Base-by-base conservation (phyloP, 2,329 filamentous ascomycete genomes). In the Chaetothyriales sp. region DNA sequence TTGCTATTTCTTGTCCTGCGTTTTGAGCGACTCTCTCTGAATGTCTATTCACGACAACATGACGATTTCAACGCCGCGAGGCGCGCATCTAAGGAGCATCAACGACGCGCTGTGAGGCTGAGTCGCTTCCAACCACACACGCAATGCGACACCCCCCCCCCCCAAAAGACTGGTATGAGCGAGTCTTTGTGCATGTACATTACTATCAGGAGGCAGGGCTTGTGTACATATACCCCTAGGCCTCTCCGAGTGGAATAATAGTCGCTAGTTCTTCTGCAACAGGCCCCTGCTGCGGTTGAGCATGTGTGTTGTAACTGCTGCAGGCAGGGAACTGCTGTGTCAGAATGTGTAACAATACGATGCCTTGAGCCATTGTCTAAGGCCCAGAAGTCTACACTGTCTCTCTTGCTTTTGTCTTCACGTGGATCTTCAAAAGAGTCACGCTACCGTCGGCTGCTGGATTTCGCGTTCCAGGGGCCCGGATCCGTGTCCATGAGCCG, bases 1-100 rank as follows among this genome's bases (percentile, higher is more conserved):
- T 44, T 53, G 50, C 49, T 46, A 3, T 15, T 51, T 44, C 48
- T 47, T 45, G 52, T 48, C 18, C 48, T 46, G 43, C 55, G 18
- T 46, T 51, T 51, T 25, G 49, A 50, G 43, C 18, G 19, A 46
- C n/a, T 20, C 28, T 20, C 28, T 28, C 44, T 49, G 43, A n/a
- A 18, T 18, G 43, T 22, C 48, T 37, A 47, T 10, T 51, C 10
- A 40, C 33, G 33, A 40, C 33, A 40, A 40, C 5, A 15, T 40
- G 10, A 40, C 33, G 33, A 40, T 2, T 40, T 40, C 33, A 40
- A 40, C 10, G 33, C 10, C 33, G 33, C 33, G 10, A 40, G 33
- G 33, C 33, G 33, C 33, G 15, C 33, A 40, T 40, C 10, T 9
- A 5, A 4, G 33, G 33, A 40, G 33, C 33, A 40, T 40, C 33